These are phyloP conservation scores for Cucurbita maxima DNA, from an alignment of 306 rosid genomes.

Conservation along the genomic window DNA sequence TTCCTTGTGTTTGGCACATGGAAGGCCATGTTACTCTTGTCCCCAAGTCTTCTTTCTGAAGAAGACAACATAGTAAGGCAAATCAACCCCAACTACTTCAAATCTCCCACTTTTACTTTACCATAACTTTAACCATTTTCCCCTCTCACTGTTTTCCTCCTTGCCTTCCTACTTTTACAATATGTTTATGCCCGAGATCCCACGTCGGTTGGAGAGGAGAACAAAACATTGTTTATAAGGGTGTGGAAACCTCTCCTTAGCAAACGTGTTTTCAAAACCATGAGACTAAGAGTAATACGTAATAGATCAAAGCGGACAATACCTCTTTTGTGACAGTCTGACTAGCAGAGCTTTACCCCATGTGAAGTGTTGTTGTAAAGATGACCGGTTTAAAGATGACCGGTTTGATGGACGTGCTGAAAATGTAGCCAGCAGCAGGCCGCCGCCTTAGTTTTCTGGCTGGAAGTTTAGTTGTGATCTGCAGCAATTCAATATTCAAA, in stretches of 20 bases:
- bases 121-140: neutral
- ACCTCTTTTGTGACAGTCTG: neutral
- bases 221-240: too few relatives aligned
- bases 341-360: neutral
- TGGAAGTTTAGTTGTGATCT: neutral
- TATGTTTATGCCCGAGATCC: neutral
- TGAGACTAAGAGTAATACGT: too few relatives aligned
- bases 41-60: conserved; percentile 25
- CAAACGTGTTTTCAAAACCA: too few relatives aligned
- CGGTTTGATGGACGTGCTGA: neutral
- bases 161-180: neutral
- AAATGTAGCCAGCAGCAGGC: neutral
- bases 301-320: too few relatives aligned
- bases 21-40: conserved; percentile 92
- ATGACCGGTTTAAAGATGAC: neutral
- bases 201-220: too few relatives aligned
- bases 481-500: neutral
- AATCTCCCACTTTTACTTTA: conserved; percentile 14
- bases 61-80: conserved; percentile 23
- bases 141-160: neutral
- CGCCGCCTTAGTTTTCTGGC: neutral
- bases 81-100: conserved; percentile 33
- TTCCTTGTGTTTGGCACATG: conserved; percentile 58
- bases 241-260: too few relatives aligned
- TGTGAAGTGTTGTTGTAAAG: neutral